phyloP scores from a whole-genome alignment of 2,329 filamentous ascomycete genomes.

The Xylariaceae sp. region DNA sequence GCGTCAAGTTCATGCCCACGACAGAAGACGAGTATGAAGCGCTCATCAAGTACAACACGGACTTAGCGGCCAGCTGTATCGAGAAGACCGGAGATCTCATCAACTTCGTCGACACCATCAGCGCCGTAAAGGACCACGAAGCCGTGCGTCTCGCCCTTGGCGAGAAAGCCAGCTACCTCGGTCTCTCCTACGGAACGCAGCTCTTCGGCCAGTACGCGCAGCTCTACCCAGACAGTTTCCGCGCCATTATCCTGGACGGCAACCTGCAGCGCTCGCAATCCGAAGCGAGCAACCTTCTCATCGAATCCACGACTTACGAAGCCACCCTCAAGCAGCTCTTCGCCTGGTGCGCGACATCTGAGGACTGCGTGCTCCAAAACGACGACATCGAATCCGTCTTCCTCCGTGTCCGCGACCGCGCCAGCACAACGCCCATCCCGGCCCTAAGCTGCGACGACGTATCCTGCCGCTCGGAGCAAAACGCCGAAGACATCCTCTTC shows the following conservation, averaged over 20 bases:
- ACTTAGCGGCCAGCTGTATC: constrained; percentile 37
- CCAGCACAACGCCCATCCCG: constrained; percentile 32
- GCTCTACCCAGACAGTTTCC: constrained; percentile 39
- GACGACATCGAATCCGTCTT: constrained; percentile 26
- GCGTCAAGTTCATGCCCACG: constrained; percentile 34
- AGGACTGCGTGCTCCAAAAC: constrained; percentile 31
- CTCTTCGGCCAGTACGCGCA: constrained; percentile 40
- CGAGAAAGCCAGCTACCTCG: constrained; percentile 32
- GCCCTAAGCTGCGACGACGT: constrained; percentile 33
- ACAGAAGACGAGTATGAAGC: constrained; percentile 35
- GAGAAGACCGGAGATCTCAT: constrained; percentile 37
- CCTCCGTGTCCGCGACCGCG: constrained; percentile 29
- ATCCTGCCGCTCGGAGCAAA: constrained; percentile 26
- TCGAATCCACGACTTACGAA: constrained; percentile 36
- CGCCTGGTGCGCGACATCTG: constrained; percentile 31
- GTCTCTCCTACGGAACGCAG: constrained; percentile 42
- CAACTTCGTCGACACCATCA: constrained; percentile 39
- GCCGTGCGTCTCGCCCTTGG: constrained; percentile 30
- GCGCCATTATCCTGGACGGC: constrained; percentile 41
- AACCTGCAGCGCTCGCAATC: constrained; percentile 38
- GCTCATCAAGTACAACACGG: constrained; percentile 36
- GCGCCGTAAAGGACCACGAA: constrained; percentile 31
- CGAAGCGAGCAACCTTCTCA: constrained; percentile 33
- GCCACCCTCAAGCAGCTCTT: constrained; percentile 35
- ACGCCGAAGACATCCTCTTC: constrained; percentile 33